phyloP scores from a whole-genome alignment of 2,329 filamentous ascomycete species.

The Sordariomycetes sp. region DNA sequence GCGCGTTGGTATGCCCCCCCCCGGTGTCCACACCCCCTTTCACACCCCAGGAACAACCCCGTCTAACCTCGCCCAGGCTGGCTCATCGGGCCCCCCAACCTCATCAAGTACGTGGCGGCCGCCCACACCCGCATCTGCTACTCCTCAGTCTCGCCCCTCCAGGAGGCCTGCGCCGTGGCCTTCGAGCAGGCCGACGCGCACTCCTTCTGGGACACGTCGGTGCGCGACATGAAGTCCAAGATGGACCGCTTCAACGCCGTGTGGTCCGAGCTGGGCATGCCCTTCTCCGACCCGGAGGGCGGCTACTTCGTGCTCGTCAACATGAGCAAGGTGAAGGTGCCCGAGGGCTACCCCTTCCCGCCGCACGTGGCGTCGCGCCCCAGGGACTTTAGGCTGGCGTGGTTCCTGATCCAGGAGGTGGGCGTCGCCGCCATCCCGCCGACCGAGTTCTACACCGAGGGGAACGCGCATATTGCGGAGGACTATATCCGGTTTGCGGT shows the following conservation, averaged over 20 bases:
- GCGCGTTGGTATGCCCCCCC: conserved; percentile 55
- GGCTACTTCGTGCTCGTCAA: conserved; percentile 98
- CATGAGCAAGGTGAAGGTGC: conserved; percentile 76
- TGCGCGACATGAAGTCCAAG: conserved; percentile 81
- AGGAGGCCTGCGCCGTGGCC: conserved; percentile 88
- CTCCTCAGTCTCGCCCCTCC: conserved; percentile 82
- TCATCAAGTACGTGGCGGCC: conserved; percentile 84
- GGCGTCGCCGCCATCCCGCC: conserved; percentile 94
- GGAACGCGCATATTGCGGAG: conserved; percentile 75
- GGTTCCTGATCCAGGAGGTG: conserved; percentile 95
- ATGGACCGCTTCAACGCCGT: conserved; percentile 78
- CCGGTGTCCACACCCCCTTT: not conserved
- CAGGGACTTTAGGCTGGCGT: conserved; percentile 86
- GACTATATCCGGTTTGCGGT: conserved; percentile 93
- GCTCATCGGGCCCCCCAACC: conserved; percentile 77
- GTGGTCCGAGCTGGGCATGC: conserved; percentile 64
- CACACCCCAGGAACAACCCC: not conserved
- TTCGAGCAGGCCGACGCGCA: conserved; percentile 81
- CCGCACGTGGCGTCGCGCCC: conserved; percentile 76
- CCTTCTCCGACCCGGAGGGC: conserved; percentile 87
- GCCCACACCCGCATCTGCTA: conserved; percentile 97
- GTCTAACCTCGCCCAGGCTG: conserved; percentile 44
- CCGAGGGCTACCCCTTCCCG: conserved; percentile 78
- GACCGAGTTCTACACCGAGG: conserved; percentile 89
- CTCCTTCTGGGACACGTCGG: conserved; percentile 79